Evolutionary conservation across 768 basidiomycete genomes (phyloP).

Genomic region (Stropharia rugosoannulata): DNA sequence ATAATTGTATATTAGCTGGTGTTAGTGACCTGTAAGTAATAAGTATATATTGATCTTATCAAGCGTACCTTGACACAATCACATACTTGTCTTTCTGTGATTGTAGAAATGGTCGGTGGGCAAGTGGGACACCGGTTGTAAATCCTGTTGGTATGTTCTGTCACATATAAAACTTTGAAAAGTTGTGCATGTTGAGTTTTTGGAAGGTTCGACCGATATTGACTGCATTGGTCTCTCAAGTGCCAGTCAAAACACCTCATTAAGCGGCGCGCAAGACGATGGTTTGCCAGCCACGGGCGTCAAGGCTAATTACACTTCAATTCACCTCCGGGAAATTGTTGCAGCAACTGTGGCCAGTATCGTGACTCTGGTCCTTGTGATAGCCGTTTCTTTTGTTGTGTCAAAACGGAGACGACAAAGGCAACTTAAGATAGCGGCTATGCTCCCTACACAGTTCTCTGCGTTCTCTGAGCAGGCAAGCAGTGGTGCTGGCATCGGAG

Average conservation of each 20-base stretch:
- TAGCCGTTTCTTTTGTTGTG: no score
- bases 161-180: neutral
- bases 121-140: slow-evolving; percentile 27
- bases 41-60: slow-evolving; percentile 20
- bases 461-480: no score
- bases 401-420: no score
- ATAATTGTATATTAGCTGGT: slow-evolving; percentile 18
- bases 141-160: slow-evolving; percentile 16
- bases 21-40: slow-evolving; percentile 42
- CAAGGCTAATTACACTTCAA: no score
- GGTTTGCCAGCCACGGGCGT: no score
- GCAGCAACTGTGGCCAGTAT: no score
- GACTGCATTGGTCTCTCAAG: neutral
- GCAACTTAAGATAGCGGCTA: no score
- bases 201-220: neutral
- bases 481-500: no score
- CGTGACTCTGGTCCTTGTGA: no score
- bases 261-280: neutral
- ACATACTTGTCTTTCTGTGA: neutral
- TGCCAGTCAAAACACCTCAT: neutral
- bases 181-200: neutral
- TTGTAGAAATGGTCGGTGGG: slow-evolving; percentile 38
- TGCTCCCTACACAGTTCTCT: no score
- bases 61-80: neutral
- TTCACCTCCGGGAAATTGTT: no score